Percentiles rank a stretch among this genome's conserved stretches.
phyloP scores from a whole-genome alignment of 495 filamentous ascomycete genomes.

The Delitschia confertaspora region DNA sequence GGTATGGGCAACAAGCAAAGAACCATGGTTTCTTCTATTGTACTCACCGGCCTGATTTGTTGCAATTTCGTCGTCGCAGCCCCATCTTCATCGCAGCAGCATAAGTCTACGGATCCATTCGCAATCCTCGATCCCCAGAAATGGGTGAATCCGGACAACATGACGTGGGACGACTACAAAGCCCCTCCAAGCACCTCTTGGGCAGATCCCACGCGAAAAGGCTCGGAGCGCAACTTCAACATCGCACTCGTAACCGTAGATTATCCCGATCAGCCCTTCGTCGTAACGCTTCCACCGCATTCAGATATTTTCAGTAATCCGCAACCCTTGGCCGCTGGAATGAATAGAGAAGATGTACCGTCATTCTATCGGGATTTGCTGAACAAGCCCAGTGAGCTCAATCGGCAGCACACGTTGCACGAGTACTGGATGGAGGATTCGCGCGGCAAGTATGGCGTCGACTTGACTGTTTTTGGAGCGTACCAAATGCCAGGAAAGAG shows the following conservation, averaged over 20 bases:
- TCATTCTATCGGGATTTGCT: slow-evolving; percentile 37
- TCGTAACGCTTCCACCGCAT: slow-evolving; percentile 32
- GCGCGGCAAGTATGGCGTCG: slow-evolving; percentile 37
- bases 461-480: slow-evolving; percentile 39
- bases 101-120: slow-evolving; percentile 30
- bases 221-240: slow-evolving; percentile 35
- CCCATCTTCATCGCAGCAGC: no score
- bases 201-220: slow-evolving; percentile 32
- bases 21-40: no score
- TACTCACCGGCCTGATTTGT: no score
- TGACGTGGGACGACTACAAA: slow-evolving; percentile 39
- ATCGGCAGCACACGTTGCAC: slow-evolving; percentile 37
- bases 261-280: slow-evolving; percentile 35
- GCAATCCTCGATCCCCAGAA: slow-evolving; percentile 35
- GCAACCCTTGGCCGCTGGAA: slow-evolving; percentile 20
- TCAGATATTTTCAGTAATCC: slow-evolving; percentile 39
- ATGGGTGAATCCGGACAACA: slow-evolving; percentile 39
- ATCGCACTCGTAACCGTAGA: slow-evolving; percentile 40
- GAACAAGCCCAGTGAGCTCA: slow-evolving; percentile 37
- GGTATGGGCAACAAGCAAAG: no score
- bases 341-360: slow-evolving; percentile 35
- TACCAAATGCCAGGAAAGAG: slow-evolving; percentile 31
- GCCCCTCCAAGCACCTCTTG: slow-evolving; percentile 33
- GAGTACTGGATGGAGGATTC: slow-evolving; percentile 44
- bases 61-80: no score